A percentile compares a stretch with the other conserved stretches of the same genome.
Conservation (phyloP, 1,139 yeast genomes). For the Saccharomyces hybrid region DNA sequence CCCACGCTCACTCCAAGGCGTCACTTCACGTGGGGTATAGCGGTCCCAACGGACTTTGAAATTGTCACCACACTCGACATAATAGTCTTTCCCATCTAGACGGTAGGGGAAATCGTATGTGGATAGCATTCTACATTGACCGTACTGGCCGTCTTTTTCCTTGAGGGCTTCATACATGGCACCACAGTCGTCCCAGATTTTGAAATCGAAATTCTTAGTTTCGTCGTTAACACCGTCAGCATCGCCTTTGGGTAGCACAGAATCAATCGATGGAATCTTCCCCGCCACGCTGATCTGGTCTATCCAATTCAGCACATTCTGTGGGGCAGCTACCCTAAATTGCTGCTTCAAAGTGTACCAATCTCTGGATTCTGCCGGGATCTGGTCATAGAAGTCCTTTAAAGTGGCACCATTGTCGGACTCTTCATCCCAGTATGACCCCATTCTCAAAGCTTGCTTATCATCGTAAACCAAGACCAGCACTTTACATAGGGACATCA, state of each 20-base stretch:
- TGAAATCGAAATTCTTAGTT: constrained; percentile 32
- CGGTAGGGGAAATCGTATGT: constrained; percentile 40
- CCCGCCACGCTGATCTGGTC: constrained; percentile 32
- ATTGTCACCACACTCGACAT: constrained; percentile 35
- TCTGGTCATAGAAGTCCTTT: constrained; percentile 11
- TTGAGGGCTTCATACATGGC: constrained; percentile 33
- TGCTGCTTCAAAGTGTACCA: constrained; percentile 33
- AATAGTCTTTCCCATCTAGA: constrained; percentile 37
- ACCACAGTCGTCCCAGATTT: constrained; percentile 36
- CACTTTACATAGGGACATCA: constrained; percentile 33
- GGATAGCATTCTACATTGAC: constrained; percentile 36
- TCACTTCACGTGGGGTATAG: constrained; percentile 33
- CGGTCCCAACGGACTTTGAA: constrained; percentile 39
- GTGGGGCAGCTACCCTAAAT: constrained; percentile 36
- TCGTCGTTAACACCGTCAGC: constrained; percentile 4
- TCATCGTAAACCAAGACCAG: constrained; percentile 37
- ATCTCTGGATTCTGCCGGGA: constrained; percentile 14
- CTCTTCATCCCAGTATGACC: constrained; percentile 36
- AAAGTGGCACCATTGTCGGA: constrained; percentile 30
- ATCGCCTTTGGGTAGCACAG: constrained; percentile 24
- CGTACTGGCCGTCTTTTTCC: constrained; percentile 26
- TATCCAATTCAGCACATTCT: constrained; percentile 36
- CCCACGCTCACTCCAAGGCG: constrained; percentile 38
- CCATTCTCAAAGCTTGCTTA: constrained; percentile 38
- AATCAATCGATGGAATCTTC: constrained; percentile 20